phyloP scores from a whole-genome alignment of 192 early-diverging fungal species.

The Backusella macrospora region DNA sequence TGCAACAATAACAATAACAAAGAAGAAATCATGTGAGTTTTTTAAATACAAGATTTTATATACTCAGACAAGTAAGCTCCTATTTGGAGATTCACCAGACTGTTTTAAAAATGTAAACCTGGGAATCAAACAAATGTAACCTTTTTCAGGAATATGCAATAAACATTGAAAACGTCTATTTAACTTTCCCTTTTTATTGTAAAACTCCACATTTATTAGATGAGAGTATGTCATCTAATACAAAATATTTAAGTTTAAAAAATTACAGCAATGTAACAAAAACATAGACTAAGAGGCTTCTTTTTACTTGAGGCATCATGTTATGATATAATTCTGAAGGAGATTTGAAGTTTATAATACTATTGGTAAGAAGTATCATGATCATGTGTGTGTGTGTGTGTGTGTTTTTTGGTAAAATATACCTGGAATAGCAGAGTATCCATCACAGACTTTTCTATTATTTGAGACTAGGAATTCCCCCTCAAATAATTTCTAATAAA shows the following conservation, averaged over 20 bases:
- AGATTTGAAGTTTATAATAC: not conserved
- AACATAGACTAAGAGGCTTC: not conserved
- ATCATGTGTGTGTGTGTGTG: not conserved
- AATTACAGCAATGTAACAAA: not conserved
- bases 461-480: not conserved
- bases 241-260: not conserved
- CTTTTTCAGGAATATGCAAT: not conserved
- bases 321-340: not conserved
- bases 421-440: not conserved
- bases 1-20: no score
- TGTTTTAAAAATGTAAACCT: not conserved
- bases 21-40: no score
- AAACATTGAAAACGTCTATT: not conserved
- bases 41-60: not conserved
- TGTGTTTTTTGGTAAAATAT: not conserved
- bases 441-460: not conserved
- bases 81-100: not conserved
- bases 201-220: not conserved
- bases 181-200: not conserved
- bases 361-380: not conserved
- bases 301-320: not conserved
- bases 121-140: not conserved
- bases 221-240: not conserved
- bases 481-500: not conserved
- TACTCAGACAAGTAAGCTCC: no score